Base-by-base conservation (phyloP, 306 rosid species). In the Fagus crenata region DNA sequence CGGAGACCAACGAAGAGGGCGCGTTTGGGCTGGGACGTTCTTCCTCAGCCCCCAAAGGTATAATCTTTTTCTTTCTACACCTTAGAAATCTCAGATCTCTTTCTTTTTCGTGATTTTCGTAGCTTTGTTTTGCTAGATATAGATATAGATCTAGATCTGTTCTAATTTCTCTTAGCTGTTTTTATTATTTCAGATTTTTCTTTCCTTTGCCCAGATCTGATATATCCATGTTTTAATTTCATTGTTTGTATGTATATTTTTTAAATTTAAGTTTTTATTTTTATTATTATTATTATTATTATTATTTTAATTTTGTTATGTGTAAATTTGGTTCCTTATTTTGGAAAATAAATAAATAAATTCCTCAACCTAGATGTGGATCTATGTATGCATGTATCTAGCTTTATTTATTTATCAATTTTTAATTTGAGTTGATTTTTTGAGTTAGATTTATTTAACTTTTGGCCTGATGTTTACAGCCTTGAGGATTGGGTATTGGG, bases 11-110 rank as follows among this genome's bases (percentile, higher is more conserved):
- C 96, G 71, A 92, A 95, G 91, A 71, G 97, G 72, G 93, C 99
- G 61, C 92, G 99, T 15, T 77, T 95, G 87, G 99, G 99, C 53
- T 95, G 99, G 99, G 99, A 95, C 55, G 86, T 90, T 36, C 90
- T 90, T 36, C 90, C 94, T 36, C 96, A 95, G 69, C 78, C 81
- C 63, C 89, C 99, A 0, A 95, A 91, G 99, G 99, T 95, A 92
- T 77, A 6, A 72, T 88, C 13, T 77, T 22, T 37, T 2, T 75
- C 15, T 73, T 28, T 32, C 1, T 13, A 46, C 65, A 9, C 32
- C 31, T 28, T 17, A 1, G 0, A 69, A 49, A 9, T 78, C 39
- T 80, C 64, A 41, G 87, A 81, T 90, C 89, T 80, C 87, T 69
- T 74, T n/a, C 36, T 4, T 17, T 81, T 81, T 77, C 54, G 8